A percentile compares a stretch with the other conserved stretches of the same genome.
Evolutionary conservation across 495 filamentous ascomycete genomes (phyloP).

Genomic region (Hypoxylon perforatum): DNA sequence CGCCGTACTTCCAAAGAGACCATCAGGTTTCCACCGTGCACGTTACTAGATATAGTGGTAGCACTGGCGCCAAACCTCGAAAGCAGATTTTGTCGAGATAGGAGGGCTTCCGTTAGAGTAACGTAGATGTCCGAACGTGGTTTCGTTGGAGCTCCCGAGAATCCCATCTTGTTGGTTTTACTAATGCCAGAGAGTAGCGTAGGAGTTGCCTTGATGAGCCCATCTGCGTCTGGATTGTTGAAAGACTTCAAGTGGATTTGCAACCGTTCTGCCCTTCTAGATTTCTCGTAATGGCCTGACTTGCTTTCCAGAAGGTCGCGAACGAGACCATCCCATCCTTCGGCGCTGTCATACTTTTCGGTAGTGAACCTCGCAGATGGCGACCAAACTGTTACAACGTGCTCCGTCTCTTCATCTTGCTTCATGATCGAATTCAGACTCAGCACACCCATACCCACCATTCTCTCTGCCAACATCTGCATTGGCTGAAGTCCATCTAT

Average conservation of each 20-base stretch:
- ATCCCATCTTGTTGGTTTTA: slow-evolving; percentile 89
- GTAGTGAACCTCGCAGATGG: slow-evolving; percentile 59
- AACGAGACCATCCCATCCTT: slow-evolving; percentile 82
- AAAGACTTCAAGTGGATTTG: slow-evolving; percentile 83
- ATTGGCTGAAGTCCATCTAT: slow-evolving; percentile 57
- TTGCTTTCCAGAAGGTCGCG: slow-evolving; percentile 77
- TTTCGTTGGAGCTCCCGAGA: slow-evolving; percentile 89
- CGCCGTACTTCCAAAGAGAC: slow-evolving; percentile 89
- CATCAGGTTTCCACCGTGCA: slow-evolving; percentile 80
- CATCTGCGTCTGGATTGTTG: slow-evolving; percentile 76
- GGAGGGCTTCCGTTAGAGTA: slow-evolving; percentile 77
- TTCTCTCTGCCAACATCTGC: slow-evolving; percentile 62
- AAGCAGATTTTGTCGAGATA: slow-evolving; percentile 81
- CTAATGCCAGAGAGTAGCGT: slow-evolving; percentile 84
- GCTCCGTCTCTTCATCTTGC: slow-evolving; percentile 79
- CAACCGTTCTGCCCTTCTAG: slow-evolving; percentile 74
- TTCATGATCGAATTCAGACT: slow-evolving; percentile 81
- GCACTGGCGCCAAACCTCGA: slow-evolving; percentile 83
- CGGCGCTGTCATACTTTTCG: slow-evolving; percentile 65
- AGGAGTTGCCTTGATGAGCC: slow-evolving; percentile 84
- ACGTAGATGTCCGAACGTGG: slow-evolving; percentile 94
- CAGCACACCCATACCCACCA: slow-evolving; percentile 84
- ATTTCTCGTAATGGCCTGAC: slow-evolving; percentile 77
- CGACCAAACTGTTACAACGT: slow-evolving; percentile 82
- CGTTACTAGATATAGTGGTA: slow-evolving; percentile 69